These are phyloP conservation scores for Coprinopsis cinerea DNA, from an alignment of 768 basidiomycete species.

Conservation along the genomic window DNA sequence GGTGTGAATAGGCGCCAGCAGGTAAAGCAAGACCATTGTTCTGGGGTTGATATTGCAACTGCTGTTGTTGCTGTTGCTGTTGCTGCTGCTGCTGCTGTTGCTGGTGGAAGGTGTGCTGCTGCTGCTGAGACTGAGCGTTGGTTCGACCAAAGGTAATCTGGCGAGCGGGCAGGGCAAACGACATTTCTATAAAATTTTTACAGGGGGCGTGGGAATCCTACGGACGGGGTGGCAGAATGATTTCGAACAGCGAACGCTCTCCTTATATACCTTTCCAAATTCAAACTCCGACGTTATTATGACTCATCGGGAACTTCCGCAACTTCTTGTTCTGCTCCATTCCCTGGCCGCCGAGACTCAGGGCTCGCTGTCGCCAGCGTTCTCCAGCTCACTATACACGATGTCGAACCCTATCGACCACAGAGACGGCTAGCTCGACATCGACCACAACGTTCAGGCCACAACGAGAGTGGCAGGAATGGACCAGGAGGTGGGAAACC, in stretches of 20 bases:
- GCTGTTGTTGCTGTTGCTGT: slow-evolving; percentile 42
- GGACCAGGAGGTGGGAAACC: neutral
- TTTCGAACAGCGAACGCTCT: slow-evolving; percentile 22
- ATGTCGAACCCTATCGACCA: neutral
- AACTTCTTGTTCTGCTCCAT: slow-evolving; percentile 33
- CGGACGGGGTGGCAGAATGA: slow-evolving; percentile 27
- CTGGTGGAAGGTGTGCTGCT: slow-evolving; percentile 34
- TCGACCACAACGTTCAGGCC: neutral
- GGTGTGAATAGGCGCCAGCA: slow-evolving; percentile 40
- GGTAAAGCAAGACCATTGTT: slow-evolving; percentile 51
- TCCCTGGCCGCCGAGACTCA: slow-evolving; percentile 15
- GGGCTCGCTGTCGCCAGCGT: slow-evolving; percentile 7
- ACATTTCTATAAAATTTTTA: slow-evolving; percentile 36
- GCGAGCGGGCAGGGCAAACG: slow-evolving; percentile 69
- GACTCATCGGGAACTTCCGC: slow-evolving; percentile 38
- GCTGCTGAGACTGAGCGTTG: slow-evolving; percentile 34
- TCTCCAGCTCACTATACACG: neutral
- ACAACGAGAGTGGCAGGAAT: neutral
- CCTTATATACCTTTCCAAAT: slow-evolving; percentile 40
- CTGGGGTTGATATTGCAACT: slow-evolving; percentile 33
- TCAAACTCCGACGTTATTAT: slow-evolving; percentile 42
- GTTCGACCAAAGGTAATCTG: slow-evolving; percentile 74
- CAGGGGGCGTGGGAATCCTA: slow-evolving; percentile 38
- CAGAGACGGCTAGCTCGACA: neutral
- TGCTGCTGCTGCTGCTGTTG: slow-evolving; percentile 29